Base-by-base conservation (phyloP, 768 basidiomycete genomes). In the Kwoniella bestiolae region DNA sequence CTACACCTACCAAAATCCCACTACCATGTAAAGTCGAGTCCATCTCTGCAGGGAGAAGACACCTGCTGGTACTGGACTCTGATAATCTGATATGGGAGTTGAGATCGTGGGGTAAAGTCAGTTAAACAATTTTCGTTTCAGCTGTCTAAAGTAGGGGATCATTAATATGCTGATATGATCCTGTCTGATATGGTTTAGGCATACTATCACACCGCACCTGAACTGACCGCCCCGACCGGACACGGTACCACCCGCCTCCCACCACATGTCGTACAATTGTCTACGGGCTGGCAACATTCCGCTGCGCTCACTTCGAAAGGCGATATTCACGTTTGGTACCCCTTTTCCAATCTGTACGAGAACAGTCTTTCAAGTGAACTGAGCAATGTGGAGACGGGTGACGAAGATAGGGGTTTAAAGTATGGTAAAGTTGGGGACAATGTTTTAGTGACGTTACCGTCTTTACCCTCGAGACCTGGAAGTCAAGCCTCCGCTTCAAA, bases 11-110 rank as follows among this genome's bases (percentile, higher is more conserved):
- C 9, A 61, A 57, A 16, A 63, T 79, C 14, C 69, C 75, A 3
- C 44, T 77, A 23, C 76, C 78, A 11, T 77, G 74, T 61, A 28
- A 56, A 41, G 72, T 68, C 14, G 70, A 71, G 41, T 47, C 66
- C 1, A 74, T 76, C n/a, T 67, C 66, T 29, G 52, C 66, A 1
- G 76, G 74, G 8, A 52, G 76, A 34, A 44, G 65, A 8, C 78
- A 79, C 49, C 56, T 79, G n/a, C 49, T 79, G 21, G 49, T 79
- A n/a, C 67, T 79, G 3, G 78, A 79, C 58, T 59, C 68, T 4
- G 74, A 77, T 53, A 73, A 76, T 61, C 56, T 76, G 41, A 69
- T 79, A 2, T 79, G 78, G 78, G 78, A 79, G 47, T 47, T 76
- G 45, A 59, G 53, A 16, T 61, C 64, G 6, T 77, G 67, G 62